phyloP scores from a whole-genome alignment of 2,329 filamentous ascomycete species.

The Teratosphaeria nubilosa region DNA sequence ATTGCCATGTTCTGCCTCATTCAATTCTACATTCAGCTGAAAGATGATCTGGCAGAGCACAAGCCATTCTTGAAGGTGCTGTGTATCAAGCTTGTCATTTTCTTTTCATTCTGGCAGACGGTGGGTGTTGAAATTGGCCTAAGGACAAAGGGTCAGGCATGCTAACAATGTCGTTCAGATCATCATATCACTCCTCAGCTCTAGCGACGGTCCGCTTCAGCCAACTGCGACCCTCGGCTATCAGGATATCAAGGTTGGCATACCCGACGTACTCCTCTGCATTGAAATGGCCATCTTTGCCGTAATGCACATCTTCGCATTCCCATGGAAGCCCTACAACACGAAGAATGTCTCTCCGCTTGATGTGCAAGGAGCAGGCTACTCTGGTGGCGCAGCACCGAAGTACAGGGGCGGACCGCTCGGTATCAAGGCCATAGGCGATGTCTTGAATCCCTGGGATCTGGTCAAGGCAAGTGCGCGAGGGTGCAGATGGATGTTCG shows the following conservation, averaged over 20 bases:
- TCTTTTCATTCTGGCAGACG: slow-evolving; percentile 80
- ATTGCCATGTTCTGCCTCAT: slow-evolving; percentile 84
- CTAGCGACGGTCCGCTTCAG: slow-evolving; percentile 53
- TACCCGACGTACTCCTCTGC: slow-evolving; percentile 67
- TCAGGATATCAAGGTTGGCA: slow-evolving; percentile 69
- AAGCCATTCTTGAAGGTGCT: slow-evolving; percentile 69
- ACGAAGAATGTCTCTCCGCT: slow-evolving; percentile 23
- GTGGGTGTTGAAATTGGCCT: slow-evolving; percentile 22
- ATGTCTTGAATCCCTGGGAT: slow-evolving; percentile 75
- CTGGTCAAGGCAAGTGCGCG: slow-evolving; percentile 69
- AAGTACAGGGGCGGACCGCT: slow-evolving; percentile 54
- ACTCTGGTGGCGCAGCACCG: slow-evolving; percentile 9
- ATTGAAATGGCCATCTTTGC: slow-evolving; percentile 79
- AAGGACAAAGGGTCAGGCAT: background rate
- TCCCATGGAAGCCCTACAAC: slow-evolving; percentile 63
- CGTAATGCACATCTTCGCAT: slow-evolving; percentile 71
- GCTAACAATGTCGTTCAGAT: background rate
- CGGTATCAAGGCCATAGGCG: slow-evolving; percentile 54
- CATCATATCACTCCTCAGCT: slow-evolving; percentile 50
- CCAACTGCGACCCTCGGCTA: slow-evolving; percentile 53
- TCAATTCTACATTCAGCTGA: slow-evolving; percentile 75
- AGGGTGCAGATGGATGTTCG: slow-evolving; percentile 70
- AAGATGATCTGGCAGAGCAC: slow-evolving; percentile 56
- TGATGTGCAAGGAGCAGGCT: slow-evolving; percentile 14
- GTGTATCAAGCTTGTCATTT: slow-evolving; percentile 84